These are phyloP conservation scores for Chlamydomonas sp. DNA, from an alignment of 139 green algal species.

Conservation along the genomic window DNA sequence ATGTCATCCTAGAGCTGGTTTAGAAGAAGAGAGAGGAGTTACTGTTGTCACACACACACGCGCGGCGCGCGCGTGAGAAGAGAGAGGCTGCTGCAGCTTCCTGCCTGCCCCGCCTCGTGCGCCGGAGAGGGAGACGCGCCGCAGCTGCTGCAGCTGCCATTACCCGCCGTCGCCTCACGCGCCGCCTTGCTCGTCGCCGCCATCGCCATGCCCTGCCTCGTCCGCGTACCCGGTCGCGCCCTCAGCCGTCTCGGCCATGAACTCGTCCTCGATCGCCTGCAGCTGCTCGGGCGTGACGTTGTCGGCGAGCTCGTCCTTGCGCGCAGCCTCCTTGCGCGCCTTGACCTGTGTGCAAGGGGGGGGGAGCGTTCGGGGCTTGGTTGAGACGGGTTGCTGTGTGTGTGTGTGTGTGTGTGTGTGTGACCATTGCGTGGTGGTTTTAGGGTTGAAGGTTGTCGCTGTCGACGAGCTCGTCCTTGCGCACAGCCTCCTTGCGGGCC, in stretches of 20 bases:
- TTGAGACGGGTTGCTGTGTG: too few species aligned
- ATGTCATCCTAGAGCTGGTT: not conserved
- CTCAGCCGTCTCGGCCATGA: slow-evolving; percentile 29
- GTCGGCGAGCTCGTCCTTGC: slow-evolving; percentile 50
- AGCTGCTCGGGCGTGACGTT: slow-evolving; percentile 58
- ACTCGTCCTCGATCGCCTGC: slow-evolving; percentile 45
- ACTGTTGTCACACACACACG: too few species aligned
- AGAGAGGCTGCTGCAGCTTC: not conserved
- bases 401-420: too few species aligned
- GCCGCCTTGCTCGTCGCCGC: not conserved
- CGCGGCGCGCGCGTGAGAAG: not conserved
- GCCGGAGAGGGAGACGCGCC: too few species aligned
- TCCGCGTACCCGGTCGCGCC: too few species aligned
- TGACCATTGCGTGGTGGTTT: too few species aligned
- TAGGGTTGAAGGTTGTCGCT: too few species aligned
- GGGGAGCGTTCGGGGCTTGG: too few species aligned
- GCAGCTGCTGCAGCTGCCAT: too few species aligned
- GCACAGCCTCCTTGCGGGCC: slow-evolving; percentile 64
- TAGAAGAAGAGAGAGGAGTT: not conserved
- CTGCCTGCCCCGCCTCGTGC: not conserved
- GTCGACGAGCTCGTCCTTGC: slow-evolving; percentile 46
- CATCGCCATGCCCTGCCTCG: not conserved
- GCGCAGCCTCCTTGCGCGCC: slow-evolving; percentile 65
- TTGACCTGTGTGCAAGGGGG: slow-evolving; percentile 31
- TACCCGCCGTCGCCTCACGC: not conserved